Base-by-base conservation (phyloP, 805 yeast genomes). In the Hanseniaspora lindneri region DNA sequence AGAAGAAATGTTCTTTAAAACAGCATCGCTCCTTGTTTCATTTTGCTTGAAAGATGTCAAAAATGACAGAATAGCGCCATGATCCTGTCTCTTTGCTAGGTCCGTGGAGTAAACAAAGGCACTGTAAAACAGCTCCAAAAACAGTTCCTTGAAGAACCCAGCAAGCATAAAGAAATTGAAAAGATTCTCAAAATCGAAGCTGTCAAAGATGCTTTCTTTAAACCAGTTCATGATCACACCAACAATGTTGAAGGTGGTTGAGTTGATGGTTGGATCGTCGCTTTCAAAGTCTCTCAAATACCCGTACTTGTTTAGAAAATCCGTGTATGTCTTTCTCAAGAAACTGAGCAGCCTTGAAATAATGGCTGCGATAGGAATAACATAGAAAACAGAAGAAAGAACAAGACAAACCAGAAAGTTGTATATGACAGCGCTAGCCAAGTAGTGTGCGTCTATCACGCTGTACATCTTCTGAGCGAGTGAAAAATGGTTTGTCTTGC, bases 141-240 rank as follows among this genome's bases (percentile, higher is more conserved):
- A 46, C 9, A 46, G 13, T 20, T 46, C 49, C 25, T 46, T 46
- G n/a, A 46, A 13, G 9, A 46, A 46, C 8, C 49, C 49, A 13
- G 49, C 41, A 4, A 46, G 33, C 13, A 46, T 46, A 11, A 46
- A 46, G 24, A 46, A 46, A 17, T 46, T 46, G 33, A 46, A 46
- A 4, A 46, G 25, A 19, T 46, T 46, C 23, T 46, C 49, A 46
- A 46, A 46, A 20, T 46, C 43, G 39, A 46, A 46, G 25, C 39
- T 28, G 39, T 46, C 43, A 14, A 46, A 25, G 4, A 46, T 17
- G 9, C 32, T 9, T 5, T 30, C 24, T 32, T 44, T 46, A 9
- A 46, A 23, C 16, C 28, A 23, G 17, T 19, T 32, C 49, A 46
- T 46, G 3, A 39, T 25, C 14, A 32, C 25, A 1, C 49, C 49